Evolutionary conservation across 352 stramenopile species (phyloP).

Genomic region (Globisporangium parvum): DNA sequence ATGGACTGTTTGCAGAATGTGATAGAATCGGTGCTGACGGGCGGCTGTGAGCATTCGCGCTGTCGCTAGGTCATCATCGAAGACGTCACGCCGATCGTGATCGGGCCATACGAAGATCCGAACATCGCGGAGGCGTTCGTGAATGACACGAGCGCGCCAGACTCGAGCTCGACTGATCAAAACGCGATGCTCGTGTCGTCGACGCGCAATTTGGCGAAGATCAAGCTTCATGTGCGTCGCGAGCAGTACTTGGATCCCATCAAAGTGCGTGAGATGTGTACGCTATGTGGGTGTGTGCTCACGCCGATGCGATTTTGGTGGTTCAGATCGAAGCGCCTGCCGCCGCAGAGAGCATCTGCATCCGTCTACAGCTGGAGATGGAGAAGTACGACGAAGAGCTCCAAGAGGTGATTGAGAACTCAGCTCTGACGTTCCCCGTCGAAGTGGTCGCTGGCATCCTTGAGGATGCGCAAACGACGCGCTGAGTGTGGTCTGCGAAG

Average conservation of each 20-base stretch:
- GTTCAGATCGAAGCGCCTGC: conserved; percentile 15
- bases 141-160: conserved; percentile 19
- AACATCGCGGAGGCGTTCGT: conserved; percentile 69
- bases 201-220: conserved; percentile 44
- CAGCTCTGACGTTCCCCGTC: conserved; percentile 34
- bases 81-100: conserved; percentile 49
- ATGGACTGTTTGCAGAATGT: too few species aligned
- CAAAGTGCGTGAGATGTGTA: too few species aligned
- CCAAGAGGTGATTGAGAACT: conserved; percentile 53
- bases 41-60: not conserved
- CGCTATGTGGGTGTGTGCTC: not conserved
- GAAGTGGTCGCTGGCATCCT: conserved; percentile 37
- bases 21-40: not conserved
- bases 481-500: not conserved
- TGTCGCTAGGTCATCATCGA: conserved; percentile 31
- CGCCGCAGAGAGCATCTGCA: conserved; percentile 16
- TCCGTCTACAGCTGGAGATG: conserved; percentile 54
- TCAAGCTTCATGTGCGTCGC: conserved; percentile 36
- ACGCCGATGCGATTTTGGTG: not conserved
- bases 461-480: not conserved
- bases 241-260: not conserved
- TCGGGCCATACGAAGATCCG: conserved; percentile 81
- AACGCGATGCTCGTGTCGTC: conserved; percentile 56
- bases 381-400: conserved; percentile 59
- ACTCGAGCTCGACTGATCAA: conserved; percentile 12